Conservation (phyloP, 2,329 filamentous ascomycete species). For the Sporothrix dimorphospora region DNA sequence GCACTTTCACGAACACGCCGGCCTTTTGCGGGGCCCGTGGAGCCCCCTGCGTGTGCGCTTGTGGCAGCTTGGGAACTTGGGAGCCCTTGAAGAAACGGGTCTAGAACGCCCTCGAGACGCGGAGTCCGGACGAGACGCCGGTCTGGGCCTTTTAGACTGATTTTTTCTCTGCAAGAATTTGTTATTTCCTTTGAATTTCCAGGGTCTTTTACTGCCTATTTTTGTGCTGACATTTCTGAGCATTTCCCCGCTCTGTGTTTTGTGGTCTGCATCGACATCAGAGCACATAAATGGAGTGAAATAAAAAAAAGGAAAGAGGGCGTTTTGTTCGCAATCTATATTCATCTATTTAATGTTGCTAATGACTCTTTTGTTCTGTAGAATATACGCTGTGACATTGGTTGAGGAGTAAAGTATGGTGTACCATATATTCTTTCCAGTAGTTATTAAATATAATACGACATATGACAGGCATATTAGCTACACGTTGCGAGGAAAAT, state of each 20-base stretch:
- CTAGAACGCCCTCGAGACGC: conserved; percentile 15
- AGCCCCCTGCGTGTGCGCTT: background rate
- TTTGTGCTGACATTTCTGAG: background rate
- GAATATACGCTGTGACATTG: too few relatives aligned
- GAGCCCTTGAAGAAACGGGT: background rate
- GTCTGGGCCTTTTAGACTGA: background rate
- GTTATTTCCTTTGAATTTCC: conserved; percentile 13
- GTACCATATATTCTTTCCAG: too few relatives aligned
- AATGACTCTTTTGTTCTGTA: too few relatives aligned
- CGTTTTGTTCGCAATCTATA: too few relatives aligned
- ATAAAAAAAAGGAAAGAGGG: too few relatives aligned
- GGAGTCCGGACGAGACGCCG: background rate
- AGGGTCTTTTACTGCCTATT: background rate
- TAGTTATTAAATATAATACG: too few relatives aligned
- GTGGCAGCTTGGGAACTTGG: background rate
- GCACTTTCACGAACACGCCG: background rate
- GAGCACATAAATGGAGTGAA: too few relatives aligned
- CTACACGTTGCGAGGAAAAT: background rate
- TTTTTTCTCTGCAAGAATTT: background rate
- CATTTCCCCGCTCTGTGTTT: too few relatives aligned
- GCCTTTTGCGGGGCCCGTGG: conserved; percentile 5
- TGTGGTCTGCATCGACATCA: too few relatives aligned
- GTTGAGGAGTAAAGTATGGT: too few relatives aligned
- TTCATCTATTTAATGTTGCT: too few relatives aligned
- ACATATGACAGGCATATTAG: too few relatives aligned